These are phyloP conservation scores for Eimeria acervulina DNA, from an alignment of 169 alveolate species.

Conservation along the genomic window DNA sequence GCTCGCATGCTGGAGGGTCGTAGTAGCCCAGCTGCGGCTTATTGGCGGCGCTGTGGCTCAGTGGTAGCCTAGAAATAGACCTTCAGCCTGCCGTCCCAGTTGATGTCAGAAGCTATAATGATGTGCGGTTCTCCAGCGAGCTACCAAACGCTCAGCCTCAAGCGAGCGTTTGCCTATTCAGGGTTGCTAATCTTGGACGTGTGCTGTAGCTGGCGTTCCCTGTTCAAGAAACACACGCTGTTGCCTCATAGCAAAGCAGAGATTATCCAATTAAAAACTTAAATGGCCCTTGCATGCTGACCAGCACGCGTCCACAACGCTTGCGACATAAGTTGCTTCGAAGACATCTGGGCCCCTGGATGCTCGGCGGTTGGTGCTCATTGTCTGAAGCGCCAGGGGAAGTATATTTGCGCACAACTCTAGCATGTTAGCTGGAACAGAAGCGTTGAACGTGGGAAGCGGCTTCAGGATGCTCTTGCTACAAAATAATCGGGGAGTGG, in stretches of 20 bases:
- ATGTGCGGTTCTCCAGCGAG: neutral
- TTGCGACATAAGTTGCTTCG: too few species aligned
- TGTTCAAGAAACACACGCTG: too few species aligned
- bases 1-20: constrained; percentile 3
- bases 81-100: neutral
- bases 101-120: neutral
- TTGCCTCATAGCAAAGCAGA: neutral
- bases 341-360: neutral
- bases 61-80: neutral
- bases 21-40: neutral
- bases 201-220: too few species aligned
- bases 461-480: neutral
- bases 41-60: neutral
- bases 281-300: too few species aligned
- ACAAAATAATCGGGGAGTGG: too few species aligned
- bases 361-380: neutral
- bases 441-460: neutral
- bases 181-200: neutral
- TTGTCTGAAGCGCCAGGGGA: neutral
- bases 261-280: too few species aligned
- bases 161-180: neutral
- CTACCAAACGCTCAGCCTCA: neutral
- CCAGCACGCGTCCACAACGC: too few species aligned
- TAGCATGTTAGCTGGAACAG: too few species aligned
- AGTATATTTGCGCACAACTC: neutral